Evolutionary conservation across 1,284 basidiomycete species (phyloP), one percentile per base, ranked within the genome.

Genomic region (Trametes sp.): DNA sequence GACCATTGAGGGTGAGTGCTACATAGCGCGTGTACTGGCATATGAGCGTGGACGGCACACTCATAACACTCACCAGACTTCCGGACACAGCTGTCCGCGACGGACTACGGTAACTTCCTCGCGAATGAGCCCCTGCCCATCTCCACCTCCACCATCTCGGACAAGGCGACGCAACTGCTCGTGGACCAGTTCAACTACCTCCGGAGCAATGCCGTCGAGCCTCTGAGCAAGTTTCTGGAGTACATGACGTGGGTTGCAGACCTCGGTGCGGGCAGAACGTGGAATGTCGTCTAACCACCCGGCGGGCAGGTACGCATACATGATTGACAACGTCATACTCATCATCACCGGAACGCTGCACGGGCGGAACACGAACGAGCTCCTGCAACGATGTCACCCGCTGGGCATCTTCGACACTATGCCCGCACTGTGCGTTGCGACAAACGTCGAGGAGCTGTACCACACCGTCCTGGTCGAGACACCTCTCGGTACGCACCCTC

Each of bases 251-350:
- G 75, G 61, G 87, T 85, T 33, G 10, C 29, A 5, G 19, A 45
- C 51, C 49, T 54, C 64, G 38, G 36, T 55, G 56, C 4, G 31
- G n/a, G n/a, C 19, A 19, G 8, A 16, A 11, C 13, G 24, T 14
- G 33, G 33, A 4, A 24, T 36, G 33, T 36, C 49, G 45, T 51
- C 29, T 38, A 19, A 38, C 31, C 26, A 26, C n/a, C 13, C 35
- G 33, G 26, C 23, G 33, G 7, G 10, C 74, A 96, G 94, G 48
- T 98, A 98, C 75, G 94, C 90, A 29, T 99, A 99, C 81, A 99
- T 99, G 98, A 99, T 99, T 73, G 98, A 99, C 87, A 99, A 99
- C 76, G 94, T 99, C 73, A 92, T 99, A 66, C 85, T 99, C 54
- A 86, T 99, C 72, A 99, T 99, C 67, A 98, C 98, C 21, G 98